Evolutionary conservation across 345 rosid species (phyloP).

Genomic region (Gynandropsis gynandra): DNA sequence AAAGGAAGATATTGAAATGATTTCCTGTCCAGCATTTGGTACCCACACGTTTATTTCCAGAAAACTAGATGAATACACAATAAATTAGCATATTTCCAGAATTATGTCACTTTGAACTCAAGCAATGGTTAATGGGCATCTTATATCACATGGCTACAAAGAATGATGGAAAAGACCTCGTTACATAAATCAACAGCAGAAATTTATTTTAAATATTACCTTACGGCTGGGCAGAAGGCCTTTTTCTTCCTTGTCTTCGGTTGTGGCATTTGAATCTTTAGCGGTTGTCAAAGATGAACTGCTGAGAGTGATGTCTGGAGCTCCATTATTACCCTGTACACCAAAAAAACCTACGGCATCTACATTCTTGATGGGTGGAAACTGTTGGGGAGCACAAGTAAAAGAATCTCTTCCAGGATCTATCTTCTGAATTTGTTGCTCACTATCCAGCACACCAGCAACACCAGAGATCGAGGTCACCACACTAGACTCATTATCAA

Average conservation of each 20-base stretch:
- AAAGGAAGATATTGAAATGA: not conserved
- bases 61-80: not conserved
- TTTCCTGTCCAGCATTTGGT: not conserved
- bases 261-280: conserved; percentile 20
- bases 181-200: not conserved
- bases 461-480: conserved; percentile 30
- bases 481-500: conserved; percentile 28
- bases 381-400: conserved; percentile 32
- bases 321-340: conserved; percentile 11
- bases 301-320: conserved; percentile 27
- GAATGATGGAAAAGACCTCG: not conserved
- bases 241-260: conserved; percentile 30
- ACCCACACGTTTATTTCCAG: not conserved
- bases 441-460: conserved; percentile 23
- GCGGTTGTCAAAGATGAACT: conserved; percentile 22
- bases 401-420: conserved; percentile 35
- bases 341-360: conserved; percentile 18
- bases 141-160: not conserved
- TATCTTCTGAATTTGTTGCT: conserved; percentile 22
- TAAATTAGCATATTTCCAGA: no score
- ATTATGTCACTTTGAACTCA: no score
- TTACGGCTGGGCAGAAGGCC: conserved; percentile 25
- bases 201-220: conserved; percentile 28
- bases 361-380: conserved; percentile 14
- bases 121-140: not conserved